Percentiles rank a stretch among this genome's conserved stretches.
phyloP scores from a whole-genome alignment of 1,139 yeast genomes.

The Candida tetrigidarum region DNA sequence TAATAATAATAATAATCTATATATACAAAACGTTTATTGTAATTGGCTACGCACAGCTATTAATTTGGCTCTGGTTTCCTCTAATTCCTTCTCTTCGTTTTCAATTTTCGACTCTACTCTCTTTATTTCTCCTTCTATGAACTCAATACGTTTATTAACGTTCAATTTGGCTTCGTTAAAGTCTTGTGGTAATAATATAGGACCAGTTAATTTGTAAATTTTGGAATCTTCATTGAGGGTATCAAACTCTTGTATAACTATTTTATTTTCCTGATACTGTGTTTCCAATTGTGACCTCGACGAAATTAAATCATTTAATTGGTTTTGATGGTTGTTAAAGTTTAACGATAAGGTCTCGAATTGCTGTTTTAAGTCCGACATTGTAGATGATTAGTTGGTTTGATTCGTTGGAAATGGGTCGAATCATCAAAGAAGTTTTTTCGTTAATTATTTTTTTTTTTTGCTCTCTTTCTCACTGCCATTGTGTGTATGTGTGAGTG shows the following conservation, averaged over 20 bases:
- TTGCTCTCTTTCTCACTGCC: neutral
- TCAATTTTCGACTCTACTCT: constrained; percentile 65
- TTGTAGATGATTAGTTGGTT: neutral
- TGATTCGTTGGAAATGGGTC: neutral
- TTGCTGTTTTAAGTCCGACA: constrained; percentile 26
- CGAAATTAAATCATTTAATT: constrained; percentile 50
- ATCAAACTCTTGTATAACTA: constrained; percentile 83
- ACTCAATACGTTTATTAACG: constrained; percentile 87
- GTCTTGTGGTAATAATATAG: constrained; percentile 89
- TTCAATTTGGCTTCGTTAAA: constrained; percentile 78
- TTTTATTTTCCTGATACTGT: constrained; percentile 87
- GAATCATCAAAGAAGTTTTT: neutral
- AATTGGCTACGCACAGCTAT: constrained; percentile 37
- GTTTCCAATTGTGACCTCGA: constrained; percentile 77
- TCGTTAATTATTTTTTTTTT: neutral
- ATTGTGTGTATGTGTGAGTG: no score
- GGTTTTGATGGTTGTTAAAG: constrained; percentile 39
- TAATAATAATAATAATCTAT: neutral
- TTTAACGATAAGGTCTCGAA: constrained; percentile 46
- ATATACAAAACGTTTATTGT: neutral
- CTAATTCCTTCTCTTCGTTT: constrained; percentile 54
- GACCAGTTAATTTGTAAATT: constrained; percentile 89
- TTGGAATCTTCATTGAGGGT: constrained; percentile 62
- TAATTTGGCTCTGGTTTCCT: constrained; percentile 51
- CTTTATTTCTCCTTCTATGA: constrained; percentile 75